Percentiles rank a stretch among this genome's conserved stretches.
These are phyloP conservation scores for Tricholoma sp. DNA, from an alignment of 768 basidiomycete species.

Conservation along the genomic window DNA sequence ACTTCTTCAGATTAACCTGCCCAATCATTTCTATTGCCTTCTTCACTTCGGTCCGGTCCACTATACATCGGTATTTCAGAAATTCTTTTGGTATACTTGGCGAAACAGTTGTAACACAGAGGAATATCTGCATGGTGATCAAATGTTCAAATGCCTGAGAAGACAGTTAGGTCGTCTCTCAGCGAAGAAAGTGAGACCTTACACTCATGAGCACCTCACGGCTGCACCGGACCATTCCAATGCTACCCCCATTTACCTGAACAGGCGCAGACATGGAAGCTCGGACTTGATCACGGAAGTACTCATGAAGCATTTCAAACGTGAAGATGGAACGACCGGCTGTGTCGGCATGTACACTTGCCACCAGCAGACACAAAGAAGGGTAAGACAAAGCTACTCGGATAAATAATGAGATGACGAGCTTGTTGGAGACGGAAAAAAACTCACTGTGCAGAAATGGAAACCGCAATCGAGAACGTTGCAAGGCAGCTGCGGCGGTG, in stretches of 20 bases:
- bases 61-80: constrained; percentile 63
- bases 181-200: constrained; percentile 21
- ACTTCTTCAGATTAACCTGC: constrained; percentile 71
- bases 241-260: constrained; percentile 65
- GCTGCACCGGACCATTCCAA: constrained; percentile 68
- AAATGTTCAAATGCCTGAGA: constrained; percentile 75
- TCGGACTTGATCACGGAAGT: constrained; percentile 71
- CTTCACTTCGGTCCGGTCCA: constrained; percentile 63
- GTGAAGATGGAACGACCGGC: constrained; percentile 79
- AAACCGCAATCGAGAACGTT: constrained; percentile 54
- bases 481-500: constrained; percentile 36
- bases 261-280: constrained; percentile 71
- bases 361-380: constrained; percentile 75
- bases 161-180: neutral
- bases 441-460: constrained; percentile 49
- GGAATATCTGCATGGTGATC: constrained; percentile 50
- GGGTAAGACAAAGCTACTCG: constrained; percentile 70
- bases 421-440: neutral
- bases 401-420: neutral
- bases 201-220: constrained; percentile 65
- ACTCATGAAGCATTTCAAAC: constrained; percentile 86
- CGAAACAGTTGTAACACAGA: constrained; percentile 42
- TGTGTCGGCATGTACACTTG: constrained; percentile 71
- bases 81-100: constrained; percentile 61
- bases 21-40: constrained; percentile 59